phyloP scores from a whole-genome alignment of 2,329 filamentous ascomycete genomes.

The Fusarium denticulatum region DNA sequence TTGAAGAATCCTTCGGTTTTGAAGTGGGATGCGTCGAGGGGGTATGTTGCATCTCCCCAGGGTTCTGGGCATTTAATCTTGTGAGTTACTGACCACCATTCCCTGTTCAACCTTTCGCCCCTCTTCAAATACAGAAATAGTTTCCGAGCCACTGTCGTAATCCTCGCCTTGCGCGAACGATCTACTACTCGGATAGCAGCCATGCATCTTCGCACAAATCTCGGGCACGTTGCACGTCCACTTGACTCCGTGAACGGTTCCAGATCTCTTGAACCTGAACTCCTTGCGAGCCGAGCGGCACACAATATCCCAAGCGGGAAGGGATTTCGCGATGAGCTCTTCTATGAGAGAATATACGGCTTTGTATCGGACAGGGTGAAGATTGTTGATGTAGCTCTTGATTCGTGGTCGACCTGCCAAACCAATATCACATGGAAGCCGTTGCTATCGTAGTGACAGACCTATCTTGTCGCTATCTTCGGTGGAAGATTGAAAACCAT shows the following conservation, averaged over 20 bases:
- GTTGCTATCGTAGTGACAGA: neutral
- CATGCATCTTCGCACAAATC: constrained; percentile 13
- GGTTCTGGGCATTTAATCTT: constrained; percentile 23
- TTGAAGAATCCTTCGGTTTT: constrained; percentile 43
- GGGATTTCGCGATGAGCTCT: constrained; percentile 50
- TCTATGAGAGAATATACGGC: constrained; percentile 54
- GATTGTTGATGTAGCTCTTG: constrained; percentile 63
- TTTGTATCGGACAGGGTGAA: constrained; percentile 55
- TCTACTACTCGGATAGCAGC: neutral
- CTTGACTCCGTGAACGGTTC: constrained; percentile 5
- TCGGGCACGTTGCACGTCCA: constrained; percentile 39
- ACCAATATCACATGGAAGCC: constrained; percentile 1
- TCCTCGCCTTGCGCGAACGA: neutral
- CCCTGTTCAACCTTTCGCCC: rapidly evolving
- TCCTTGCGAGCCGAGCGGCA: constrained; percentile 37
- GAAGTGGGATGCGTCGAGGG: constrained; percentile 29
- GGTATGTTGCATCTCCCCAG: constrained; percentile 1
- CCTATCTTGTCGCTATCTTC: neutral
- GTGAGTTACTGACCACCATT: neutral
- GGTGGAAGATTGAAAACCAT: neutral
- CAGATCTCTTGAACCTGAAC: neutral
- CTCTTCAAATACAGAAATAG: neutral
- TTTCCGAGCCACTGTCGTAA: neutral
- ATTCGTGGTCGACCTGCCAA: constrained; percentile 43
- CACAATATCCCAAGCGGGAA: constrained; percentile 58